Conservation (phyloP, 768 basidiomycete species). For the Peribolospora kevripleyi region DNA sequence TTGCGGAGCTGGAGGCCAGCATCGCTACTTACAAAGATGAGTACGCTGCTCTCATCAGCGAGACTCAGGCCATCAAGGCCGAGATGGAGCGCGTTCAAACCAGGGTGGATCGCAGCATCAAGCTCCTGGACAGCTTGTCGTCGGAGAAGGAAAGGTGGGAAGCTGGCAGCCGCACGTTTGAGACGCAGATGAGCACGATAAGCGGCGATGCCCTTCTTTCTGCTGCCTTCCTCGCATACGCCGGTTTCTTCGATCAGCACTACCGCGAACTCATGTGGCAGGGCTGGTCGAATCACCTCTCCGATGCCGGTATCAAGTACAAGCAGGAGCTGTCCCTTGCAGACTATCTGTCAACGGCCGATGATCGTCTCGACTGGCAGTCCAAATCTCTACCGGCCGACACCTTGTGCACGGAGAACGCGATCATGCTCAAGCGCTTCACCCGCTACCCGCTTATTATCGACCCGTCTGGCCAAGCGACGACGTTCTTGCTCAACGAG, state of each 20-base stretch:
- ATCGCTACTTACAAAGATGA: conserved; percentile 89
- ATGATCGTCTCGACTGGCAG: conserved; percentile 87
- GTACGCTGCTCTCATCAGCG: conserved; percentile 84
- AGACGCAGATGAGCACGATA: conserved; percentile 93
- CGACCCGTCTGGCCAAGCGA: conserved; percentile 94
- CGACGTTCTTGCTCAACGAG: conserved; percentile 74
- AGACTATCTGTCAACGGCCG: conserved; percentile 89
- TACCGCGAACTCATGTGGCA: conserved; percentile 96
- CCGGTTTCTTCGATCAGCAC: conserved; percentile 95
- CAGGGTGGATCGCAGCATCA: conserved; percentile 94
- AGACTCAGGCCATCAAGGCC: conserved; percentile 83
- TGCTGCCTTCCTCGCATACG: conserved; percentile 86
- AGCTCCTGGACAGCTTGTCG: conserved; percentile 70
- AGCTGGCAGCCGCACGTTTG: conserved; percentile 76
- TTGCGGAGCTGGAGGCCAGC: conserved; percentile 72
- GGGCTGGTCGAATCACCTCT: conserved; percentile 70
- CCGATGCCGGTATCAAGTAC: conserved; percentile 72
- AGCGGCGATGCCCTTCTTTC: conserved; percentile 90
- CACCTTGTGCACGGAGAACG: conserved; percentile 88
- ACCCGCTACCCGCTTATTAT: conserved; percentile 93
- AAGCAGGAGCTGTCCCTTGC: conserved; percentile 77
- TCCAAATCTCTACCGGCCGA: conserved; percentile 87
- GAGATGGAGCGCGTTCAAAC: conserved; percentile 96
- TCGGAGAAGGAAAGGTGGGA: conserved; percentile 92
- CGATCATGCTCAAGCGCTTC: conserved; percentile 98